Base-by-base conservation (phyloP, 2,329 filamentous ascomycete genomes). In the Dryadomyces quercus-mongolicae region DNA sequence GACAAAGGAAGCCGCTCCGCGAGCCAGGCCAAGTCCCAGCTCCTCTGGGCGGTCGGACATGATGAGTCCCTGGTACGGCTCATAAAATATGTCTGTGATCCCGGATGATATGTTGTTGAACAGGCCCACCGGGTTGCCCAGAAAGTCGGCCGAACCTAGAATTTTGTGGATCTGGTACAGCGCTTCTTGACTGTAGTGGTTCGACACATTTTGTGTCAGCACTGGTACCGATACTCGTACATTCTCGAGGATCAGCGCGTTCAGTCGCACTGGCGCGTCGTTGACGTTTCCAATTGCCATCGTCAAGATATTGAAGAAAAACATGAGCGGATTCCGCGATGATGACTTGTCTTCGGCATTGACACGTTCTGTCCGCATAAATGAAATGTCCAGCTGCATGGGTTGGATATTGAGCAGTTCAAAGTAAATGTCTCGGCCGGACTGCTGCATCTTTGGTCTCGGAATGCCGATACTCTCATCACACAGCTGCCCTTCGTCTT, bases 271-370 rank as follows among this genome's bases (percentile, higher is more conserved):
- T 0, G 93, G 94, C 7, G 93, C 93, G 69, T 98, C 94, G 63
- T 98, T 98, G 74, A 98, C 89, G 63, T 98, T 98, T 59, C 93
- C 93, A 63, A 98, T 93, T 15, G 93, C 95, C 93, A 98, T 98
- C 0, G 94, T 97, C 74, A 98, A 84, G 61, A 97, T 88, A 65
- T 98, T 97, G 67, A 97, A 84, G 66, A 96, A 91, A 73, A 97
- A 98, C 91, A 97, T 97, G 67, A 98, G 78, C 0, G 94, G 94
- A 65, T 95, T 98, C 45, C 81, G 83, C 1, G 89, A 89, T 15
- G 88, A 89, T 49, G 90, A 86, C 62, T 93, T 94, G 67, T 97
- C 91, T 67, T 97, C 92, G 2, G 88, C 92, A 60, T 98, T 98
- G 71, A 98, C 86, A 12, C 90, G 83, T 68, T 98, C 93, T 0